A percentile compares a stretch with the other conserved stretches of the same genome.
These are phyloP conservation scores for Zymoseptoria ardabiliae DNA, from an alignment of 2,329 filamentous ascomycete species.

Conservation along the genomic window DNA sequence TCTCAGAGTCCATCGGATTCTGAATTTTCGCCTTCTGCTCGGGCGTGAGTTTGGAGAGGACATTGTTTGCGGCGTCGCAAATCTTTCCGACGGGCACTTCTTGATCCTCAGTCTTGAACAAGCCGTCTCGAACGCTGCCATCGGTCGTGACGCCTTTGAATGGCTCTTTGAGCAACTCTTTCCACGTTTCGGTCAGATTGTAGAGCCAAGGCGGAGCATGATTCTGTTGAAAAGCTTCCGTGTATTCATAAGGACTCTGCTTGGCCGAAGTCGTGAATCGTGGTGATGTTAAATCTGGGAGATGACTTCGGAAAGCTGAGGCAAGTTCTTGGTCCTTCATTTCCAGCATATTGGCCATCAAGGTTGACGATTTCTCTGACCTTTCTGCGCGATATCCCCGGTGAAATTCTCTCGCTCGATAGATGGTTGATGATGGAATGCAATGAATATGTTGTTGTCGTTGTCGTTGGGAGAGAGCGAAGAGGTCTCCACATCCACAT, in stretches of 20 bases:
- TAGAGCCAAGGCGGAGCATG: conserved; percentile 24
- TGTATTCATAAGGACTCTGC: conserved; percentile 56
- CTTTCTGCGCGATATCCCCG: background rate
- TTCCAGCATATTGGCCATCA: background rate
- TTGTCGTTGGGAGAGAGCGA: conserved; percentile 4
- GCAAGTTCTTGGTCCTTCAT: conserved; percentile 11
- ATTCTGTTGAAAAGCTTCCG: conserved; percentile 26
- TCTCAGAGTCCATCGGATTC: conserved; percentile 60
- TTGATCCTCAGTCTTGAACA: conserved; percentile 50
- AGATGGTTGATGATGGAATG: background rate
- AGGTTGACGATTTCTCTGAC: background rate
- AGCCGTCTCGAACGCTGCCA: conserved; percentile 28
- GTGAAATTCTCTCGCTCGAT: background rate
- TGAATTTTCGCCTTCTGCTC: conserved; percentile 44
- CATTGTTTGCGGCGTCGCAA: conserved; percentile 42
- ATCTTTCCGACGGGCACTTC: conserved; percentile 53
- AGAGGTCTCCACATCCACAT: background rate
- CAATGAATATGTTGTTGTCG: background rate
- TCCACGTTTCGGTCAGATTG: conserved; percentile 18
- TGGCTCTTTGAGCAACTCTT: conserved; percentile 46
- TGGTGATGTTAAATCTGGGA: conserved; percentile 53
- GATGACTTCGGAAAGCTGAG: conserved; percentile 46
- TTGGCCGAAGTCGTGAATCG: conserved; percentile 56
- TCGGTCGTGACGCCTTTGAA: conserved; percentile 65
- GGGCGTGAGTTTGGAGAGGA: conserved; percentile 43